Evolutionary conservation across 169 alveolate species (phyloP), one percentile per base, ranked within the genome.

Genomic region (Theileria annulata): DNA sequence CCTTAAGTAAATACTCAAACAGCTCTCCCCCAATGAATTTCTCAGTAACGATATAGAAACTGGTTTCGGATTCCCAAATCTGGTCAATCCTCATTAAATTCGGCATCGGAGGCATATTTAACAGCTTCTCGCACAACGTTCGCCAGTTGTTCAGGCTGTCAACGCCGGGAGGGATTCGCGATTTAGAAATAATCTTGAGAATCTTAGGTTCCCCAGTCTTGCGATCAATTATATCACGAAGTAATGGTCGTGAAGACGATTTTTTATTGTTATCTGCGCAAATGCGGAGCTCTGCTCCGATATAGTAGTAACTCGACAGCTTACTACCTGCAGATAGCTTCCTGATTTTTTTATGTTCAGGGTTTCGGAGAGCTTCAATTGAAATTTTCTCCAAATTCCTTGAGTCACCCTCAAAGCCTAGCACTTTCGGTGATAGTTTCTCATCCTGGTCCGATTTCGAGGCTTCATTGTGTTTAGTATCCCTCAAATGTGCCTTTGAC

Each of bases 11-110:
- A 73, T 93, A 95, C 80, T 88, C 95, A 77, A 94, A 95, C 8
- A 95, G 92, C 67, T 95, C 98, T 8, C 96, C 96, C 4, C 98
- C 98, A 68, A 85, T 88, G 59, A 94, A 81, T 79, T 92, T 88
- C 85, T 95, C 97, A 83, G 92, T 88, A 13, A 93, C 94, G 33
- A 95, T 75, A 51, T 92, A 91, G 73, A 90, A 95, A 35, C 87
- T 72, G 25, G 93, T 83, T 17, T 86, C 93, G n/a, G 92, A 92
- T 80, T 95, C 98, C 79, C 91, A 91, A 56, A 95, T 92, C 66
- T 93, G 96, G 66, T 90, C 91, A 31, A 94, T 79, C 62, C 84
- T 77, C 96, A 95, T 90, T 15, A 89, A 28, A 71, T 94, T 91
- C 25, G 95, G 94, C 71, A 88, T 95, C 12, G 86, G 87, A 13